Conservation (phyloP, 2,329 filamentous ascomycete species). For the Scedosporium apiospermum region DNA sequence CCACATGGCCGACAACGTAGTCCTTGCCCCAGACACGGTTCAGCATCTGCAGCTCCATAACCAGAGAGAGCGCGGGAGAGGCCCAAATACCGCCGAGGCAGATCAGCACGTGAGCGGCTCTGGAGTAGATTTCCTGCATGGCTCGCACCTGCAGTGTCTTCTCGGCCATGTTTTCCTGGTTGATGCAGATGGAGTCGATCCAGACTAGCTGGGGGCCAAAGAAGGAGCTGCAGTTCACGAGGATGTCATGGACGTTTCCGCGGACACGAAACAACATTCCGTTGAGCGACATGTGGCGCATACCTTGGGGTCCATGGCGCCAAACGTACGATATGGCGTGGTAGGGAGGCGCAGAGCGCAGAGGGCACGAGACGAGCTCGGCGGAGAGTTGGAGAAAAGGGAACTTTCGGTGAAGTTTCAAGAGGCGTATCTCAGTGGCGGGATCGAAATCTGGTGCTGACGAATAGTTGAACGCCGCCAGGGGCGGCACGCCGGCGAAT, state of each 20-base stretch:
- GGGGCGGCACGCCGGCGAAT: no score
- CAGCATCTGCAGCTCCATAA: background rate
- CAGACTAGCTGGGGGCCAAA: conserved; percentile 13
- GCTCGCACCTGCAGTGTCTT: conserved; percentile 13
- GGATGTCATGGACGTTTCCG: background rate
- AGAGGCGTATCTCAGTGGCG: no score
- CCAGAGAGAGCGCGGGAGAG: background rate
- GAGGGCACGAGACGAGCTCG: no score
- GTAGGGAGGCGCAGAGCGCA: no score
- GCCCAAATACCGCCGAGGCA: conserved; percentile 5
- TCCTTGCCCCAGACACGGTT: background rate
- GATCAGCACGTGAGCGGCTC: conserved; percentile 10
- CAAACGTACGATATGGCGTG: background rate
- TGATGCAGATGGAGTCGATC: conserved; percentile 17
- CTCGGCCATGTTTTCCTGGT: conserved; percentile 13
- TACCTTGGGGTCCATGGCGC: background rate
- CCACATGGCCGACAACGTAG: background rate
- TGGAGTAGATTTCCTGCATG: conserved; percentile 15
- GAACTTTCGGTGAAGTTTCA: no score
- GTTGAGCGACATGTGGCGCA: background rate
- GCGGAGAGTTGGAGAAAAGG: no score
- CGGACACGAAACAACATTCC: background rate
- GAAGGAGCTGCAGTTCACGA: background rate
- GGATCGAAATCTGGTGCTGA: no score
- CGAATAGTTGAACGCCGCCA: no score